Evolutionary conservation across 2,329 filamentous ascomycete species (phyloP), one percentile per base, ranked within the genome.

Genomic region (Talaromyces piceae): DNA sequence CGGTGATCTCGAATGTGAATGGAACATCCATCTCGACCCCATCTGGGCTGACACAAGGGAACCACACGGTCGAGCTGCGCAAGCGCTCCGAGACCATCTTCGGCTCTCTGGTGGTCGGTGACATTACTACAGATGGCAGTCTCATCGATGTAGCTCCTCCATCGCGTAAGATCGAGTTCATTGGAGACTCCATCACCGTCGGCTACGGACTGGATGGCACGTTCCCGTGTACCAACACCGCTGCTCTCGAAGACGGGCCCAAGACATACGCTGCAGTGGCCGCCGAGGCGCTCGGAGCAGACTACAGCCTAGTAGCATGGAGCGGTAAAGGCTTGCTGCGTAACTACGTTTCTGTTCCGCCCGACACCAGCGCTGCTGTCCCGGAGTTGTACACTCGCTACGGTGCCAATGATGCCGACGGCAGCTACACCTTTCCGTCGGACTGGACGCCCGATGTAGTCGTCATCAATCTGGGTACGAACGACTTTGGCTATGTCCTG

Each of bases 281-380:
- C 13, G 49, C 49, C 11, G 18, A 46, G 2, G 9, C 22, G 3
- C 49, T 51, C 2, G 1, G 16, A 26, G 49, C 49, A 23, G 49
- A 51, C n/a, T 51, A 51, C 23, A 51, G 41, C 39, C 13, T 51
- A 12, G 43, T 51, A 11, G 49, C 49, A 18, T 51, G 49, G 49
- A 51, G 49, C 28, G 49, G 49, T 2, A 51, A 23, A 31, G 49
- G 49, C 6, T 16, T 51, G 3, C 13, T 25, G 3, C 43, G 49
- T 3, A 51, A 51, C 30, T 51, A 51, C 16, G 49, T 45, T 2
- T 20, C 43, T 4, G 18, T 43, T 28, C n/a, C 30, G 7, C 11
- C 18, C 7, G 49, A 51, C 16, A 46, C 49, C 5, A 45, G 49
- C n/a, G 41, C 49, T 16, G 20, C 46, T 9, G 46, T 51, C 41